Evolutionary conservation across 345 rosid genomes (phyloP), one percentile per base, ranked within the genome.

Genomic region (Melaleuca quinquenervia): DNA sequence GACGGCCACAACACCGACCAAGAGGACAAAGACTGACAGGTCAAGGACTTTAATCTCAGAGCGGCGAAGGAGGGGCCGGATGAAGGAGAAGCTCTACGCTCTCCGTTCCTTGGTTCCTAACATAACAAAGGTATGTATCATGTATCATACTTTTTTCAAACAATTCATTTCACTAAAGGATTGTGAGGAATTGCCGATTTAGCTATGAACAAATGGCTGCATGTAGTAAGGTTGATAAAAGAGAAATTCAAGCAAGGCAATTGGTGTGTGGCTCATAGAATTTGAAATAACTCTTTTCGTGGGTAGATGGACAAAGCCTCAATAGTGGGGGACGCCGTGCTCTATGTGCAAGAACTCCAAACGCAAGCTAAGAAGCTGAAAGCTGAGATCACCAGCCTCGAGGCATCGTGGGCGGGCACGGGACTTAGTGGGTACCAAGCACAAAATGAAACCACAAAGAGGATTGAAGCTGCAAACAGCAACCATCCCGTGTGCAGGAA

Each of bases 291-390:
- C 78, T 70, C 6, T 86, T 36, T 22, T 27, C 22, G 76, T 85
- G 51, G 51, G 78, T 88, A 96, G 98, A 96, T 96, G 99, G 99
- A 96, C 83, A 95, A 96, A 92, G 98, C 98, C n/a, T 95, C 98
- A 5, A 95, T 96, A 18, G 91, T 95, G 27, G 98, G 98, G 86
- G 99, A 95, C 83, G 97, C 98, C 1, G 95, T 93, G 50, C 82
- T 88, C 54, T 93, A 95, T 86, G 92, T 95, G 82, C 97, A 95
- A 93, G 94, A 95, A 36, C 87, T 96, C 82, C 97, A 96, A 84
- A 87, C 84, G 88, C 91, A 92, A 87, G 96, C 95, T 24, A 92
- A 89, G 90, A 93, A 90, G 88, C 94, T 96, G 26, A 93, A 94
- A 90, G 86, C 92, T 36, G 98, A 95, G 85, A 93, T 95, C 44